phyloP scores from a whole-genome alignment of 306 rosid species.

The Alnus glutinosa region DNA sequence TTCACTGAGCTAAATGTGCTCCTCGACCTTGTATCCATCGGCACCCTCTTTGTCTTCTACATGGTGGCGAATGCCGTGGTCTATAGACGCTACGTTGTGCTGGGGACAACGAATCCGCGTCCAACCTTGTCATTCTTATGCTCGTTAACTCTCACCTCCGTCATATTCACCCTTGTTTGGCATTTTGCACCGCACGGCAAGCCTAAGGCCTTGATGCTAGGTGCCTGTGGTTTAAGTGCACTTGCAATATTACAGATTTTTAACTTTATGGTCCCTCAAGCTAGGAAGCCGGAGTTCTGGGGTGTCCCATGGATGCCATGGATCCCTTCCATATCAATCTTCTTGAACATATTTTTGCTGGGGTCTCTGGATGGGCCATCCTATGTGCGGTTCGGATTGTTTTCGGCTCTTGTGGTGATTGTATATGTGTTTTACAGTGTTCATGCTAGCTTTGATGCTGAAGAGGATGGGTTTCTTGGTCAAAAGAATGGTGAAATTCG shows the following conservation, averaged over 20 bases:
- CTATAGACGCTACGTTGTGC: conserved; percentile 69
- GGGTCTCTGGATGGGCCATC: conserved; percentile 76
- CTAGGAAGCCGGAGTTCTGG: conserved; percentile 82
- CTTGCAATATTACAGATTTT: conserved; percentile 54
- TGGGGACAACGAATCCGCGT: conserved; percentile 74
- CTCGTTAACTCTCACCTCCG: conserved; percentile 56
- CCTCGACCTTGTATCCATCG: conserved; percentile 77
- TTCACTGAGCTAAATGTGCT: conserved; percentile 77
- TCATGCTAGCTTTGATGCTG: conserved; percentile 87
- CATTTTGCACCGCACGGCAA: conserved; percentile 54
- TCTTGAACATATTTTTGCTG: conserved; percentile 70
- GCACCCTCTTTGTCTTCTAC: conserved; percentile 96
- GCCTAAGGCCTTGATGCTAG: conserved; percentile 53
- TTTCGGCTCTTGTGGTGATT: conserved; percentile 55
- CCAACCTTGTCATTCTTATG: conserved; percentile 86
- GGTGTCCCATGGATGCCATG: conserved; percentile 98
- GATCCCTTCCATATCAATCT: conserved; percentile 81
- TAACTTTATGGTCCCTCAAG: conserved; percentile 75
- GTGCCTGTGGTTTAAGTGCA: conserved; percentile 49
- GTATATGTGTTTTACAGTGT: conserved; percentile 83
- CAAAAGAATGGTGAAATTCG: conserved; percentile 51
- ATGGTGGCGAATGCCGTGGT: conserved; percentile 95
- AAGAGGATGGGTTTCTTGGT: conserved; percentile 49
- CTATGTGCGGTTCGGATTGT: conserved; percentile 73
- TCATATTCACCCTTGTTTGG: conserved; percentile 76